Percentiles rank a stretch among this genome's conserved stretches.
Evolutionary conservation across 106 monocot species (phyloP).

Genomic region (Allium cepa): DNA sequence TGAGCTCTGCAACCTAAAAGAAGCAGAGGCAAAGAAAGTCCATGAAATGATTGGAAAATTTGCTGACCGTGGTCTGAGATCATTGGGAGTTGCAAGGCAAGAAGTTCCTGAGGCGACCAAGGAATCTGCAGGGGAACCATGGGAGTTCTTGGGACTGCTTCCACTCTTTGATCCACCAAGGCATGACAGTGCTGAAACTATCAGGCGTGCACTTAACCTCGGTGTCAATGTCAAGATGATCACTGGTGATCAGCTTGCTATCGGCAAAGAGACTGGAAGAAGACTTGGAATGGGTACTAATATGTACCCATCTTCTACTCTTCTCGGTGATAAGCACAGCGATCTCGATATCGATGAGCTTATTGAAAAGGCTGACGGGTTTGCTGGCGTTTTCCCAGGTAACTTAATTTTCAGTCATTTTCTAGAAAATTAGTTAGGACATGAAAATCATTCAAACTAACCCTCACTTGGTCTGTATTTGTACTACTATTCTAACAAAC

Average conservation of each 20-base stretch:
- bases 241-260: conserved; percentile 66
- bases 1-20: conserved; percentile 40
- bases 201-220: conserved; percentile 51
- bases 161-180: conserved; percentile 71
- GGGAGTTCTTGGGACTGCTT: conserved; percentile 55
- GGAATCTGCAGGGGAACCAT: conserved; percentile 39
- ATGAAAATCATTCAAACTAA: too few relatives aligned
- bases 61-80: conserved; percentile 57
- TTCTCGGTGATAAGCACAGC: conserved; percentile 30
- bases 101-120: conserved; percentile 38
- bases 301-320: conserved; percentile 64
- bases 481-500: too few relatives aligned
- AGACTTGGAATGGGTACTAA: conserved; percentile 65
- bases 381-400: conserved; percentile 61
- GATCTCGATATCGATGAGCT: conserved; percentile 23
- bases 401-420: neutral
- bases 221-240: conserved; percentile 77
- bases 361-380: conserved; percentile 62
- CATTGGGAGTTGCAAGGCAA: conserved; percentile 50
- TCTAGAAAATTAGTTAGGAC: too few relatives aligned
- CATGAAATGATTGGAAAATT: conserved; percentile 43
- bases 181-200: conserved; percentile 67
- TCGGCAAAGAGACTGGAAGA: conserved; percentile 55
- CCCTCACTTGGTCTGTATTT: too few relatives aligned
- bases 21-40: conserved; percentile 26